phyloP scores from a whole-genome alignment of 306 rosid genomes.

The Cercis canadensis region DNA sequence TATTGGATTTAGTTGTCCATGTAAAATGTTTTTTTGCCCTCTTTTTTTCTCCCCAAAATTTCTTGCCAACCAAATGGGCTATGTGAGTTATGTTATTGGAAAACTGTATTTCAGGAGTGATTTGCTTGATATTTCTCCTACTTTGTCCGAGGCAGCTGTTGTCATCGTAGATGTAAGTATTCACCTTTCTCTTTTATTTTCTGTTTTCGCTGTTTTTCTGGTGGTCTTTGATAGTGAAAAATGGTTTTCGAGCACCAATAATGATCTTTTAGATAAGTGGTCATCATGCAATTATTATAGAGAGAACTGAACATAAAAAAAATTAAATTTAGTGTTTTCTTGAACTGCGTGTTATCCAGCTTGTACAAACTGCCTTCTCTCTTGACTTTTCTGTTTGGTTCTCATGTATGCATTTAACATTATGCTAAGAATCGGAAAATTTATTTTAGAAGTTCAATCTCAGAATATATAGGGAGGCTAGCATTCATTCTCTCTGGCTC shows the following conservation, averaged over 20 bases:
- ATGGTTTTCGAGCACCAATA: slow-evolving; percentile 17
- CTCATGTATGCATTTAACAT: slow-evolving; percentile 11
- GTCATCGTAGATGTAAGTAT: slow-evolving; percentile 89
- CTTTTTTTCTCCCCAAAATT: too few relatives aligned
- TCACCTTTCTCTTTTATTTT: background rate
- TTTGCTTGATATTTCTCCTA: slow-evolving; percentile 89
- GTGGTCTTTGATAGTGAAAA: too few relatives aligned
- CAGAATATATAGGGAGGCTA: background rate
- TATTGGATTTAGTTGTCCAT: too few relatives aligned
- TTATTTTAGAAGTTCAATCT: background rate
- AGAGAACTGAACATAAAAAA: too few relatives aligned
- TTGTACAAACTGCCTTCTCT: slow-evolving; percentile 5
- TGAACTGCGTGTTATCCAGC: slow-evolving; percentile 1
- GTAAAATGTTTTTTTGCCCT: background rate
- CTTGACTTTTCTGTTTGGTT: slow-evolving; percentile 19
- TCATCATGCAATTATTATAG: too few relatives aligned
- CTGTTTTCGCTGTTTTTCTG: background rate
- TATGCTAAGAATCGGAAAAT: background rate
- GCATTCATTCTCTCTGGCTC: background rate
- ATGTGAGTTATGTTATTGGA: too few relatives aligned
- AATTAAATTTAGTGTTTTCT: slow-evolving; percentile 22
- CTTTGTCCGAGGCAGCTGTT: slow-evolving; percentile 91
- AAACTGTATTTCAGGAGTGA: slow-evolving; percentile 86
- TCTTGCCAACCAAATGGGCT: too few relatives aligned
- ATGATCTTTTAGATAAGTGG: too few relatives aligned